A percentile compares a stretch with the other conserved stretches of the same genome.
Conservation (phyloP, 2,329 filamentous ascomycete species). For the Fusarium sp. region DNA sequence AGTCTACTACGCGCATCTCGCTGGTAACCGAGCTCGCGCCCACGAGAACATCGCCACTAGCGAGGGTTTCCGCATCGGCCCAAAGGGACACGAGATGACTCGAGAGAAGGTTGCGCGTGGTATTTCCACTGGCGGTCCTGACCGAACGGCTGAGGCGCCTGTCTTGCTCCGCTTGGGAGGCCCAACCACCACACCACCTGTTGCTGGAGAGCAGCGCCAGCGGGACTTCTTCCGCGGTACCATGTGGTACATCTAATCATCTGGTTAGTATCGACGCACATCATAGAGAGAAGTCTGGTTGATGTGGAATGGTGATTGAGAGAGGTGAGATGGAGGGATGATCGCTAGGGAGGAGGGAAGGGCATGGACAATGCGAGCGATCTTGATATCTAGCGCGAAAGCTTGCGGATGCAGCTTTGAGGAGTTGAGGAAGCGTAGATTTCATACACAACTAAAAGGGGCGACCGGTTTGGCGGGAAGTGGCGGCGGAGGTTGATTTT, state of each 20-base stretch:
- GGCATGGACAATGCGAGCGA: conserved; percentile 39
- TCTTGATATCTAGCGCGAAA: conserved; percentile 8
- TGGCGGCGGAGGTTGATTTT: conserved; percentile 54
- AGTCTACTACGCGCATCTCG: conserved; percentile 96
- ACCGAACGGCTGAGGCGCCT: conserved; percentile 49
- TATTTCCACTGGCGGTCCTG: conserved; percentile 42
- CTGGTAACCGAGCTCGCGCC: conserved; percentile 81
- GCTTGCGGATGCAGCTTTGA: conserved; percentile 8
- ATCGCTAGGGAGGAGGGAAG: conserved; percentile 42
- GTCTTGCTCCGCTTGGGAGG: conserved; percentile 53
- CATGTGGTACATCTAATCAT: conserved; percentile 62
- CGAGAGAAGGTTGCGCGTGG: conserved; percentile 60
- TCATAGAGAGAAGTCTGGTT: not conserved
- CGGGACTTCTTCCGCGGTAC: conserved; percentile 56
- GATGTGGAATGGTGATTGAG: not conserved
- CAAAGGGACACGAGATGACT: conserved; percentile 61
- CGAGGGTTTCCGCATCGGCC: conserved; percentile 60
- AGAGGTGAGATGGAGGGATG: conserved; percentile 4
- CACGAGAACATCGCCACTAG: conserved; percentile 73
- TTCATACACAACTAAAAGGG: conserved; percentile 50
- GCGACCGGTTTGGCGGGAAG: conserved; percentile 55
- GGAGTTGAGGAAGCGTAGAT: conserved; percentile 3
- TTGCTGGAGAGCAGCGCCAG: conserved; percentile 52
- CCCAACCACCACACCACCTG: conserved; percentile 36
- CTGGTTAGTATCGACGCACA: not conserved